Percentiles rank a stretch among this genome's conserved stretches.
Evolutionary conservation across 371 early-diverging fungal genomes (phyloP).

Genomic region (Mucor saturninus): DNA sequence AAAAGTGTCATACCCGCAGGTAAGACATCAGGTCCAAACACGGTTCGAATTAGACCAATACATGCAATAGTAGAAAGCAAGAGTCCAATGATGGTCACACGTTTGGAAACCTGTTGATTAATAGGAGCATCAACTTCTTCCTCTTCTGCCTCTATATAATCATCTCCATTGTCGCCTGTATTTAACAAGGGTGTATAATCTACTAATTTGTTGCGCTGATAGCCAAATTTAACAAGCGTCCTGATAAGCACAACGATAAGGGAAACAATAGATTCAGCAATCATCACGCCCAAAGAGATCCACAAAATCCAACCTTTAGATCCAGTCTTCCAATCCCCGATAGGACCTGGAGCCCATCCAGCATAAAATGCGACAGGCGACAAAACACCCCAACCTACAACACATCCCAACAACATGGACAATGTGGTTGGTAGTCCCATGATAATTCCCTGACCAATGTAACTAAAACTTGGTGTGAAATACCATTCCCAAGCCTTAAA

Average conservation of each 20-base stretch:
- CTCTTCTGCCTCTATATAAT: conserved; percentile 20
- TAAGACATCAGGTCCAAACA: conserved; percentile 59
- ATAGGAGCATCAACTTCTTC: conserved; percentile 49
- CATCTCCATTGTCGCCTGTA: not conserved
- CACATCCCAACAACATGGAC: conserved; percentile 68
- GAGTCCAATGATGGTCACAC: conserved; percentile 66
- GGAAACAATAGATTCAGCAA: conserved; percentile 76
- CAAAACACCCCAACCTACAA: conserved; percentile 82
- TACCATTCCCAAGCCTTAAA: conserved; percentile 75
- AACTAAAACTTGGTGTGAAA: conserved; percentile 77
- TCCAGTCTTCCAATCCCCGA: conserved; percentile 74
- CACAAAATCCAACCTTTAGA: conserved; percentile 86
- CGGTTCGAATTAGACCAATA: conserved; percentile 57
- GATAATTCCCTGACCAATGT: conserved; percentile 85
- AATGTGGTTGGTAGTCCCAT: conserved; percentile 53
- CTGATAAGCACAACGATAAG: conserved; percentile 58
- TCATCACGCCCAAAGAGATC: conserved; percentile 85
- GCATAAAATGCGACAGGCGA: conserved; percentile 71
- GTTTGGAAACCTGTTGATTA: conserved; percentile 58
- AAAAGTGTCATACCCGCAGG: conserved; percentile 59
- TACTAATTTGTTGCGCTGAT: not conserved
- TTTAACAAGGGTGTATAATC: no score
- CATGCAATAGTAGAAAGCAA: conserved; percentile 61
- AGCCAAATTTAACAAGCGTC: conserved; percentile 21
- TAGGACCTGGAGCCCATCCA: conserved; percentile 80